Conservation (phyloP, 75 land plant genomes). For the Cunninghamia lanceolata region DNA sequence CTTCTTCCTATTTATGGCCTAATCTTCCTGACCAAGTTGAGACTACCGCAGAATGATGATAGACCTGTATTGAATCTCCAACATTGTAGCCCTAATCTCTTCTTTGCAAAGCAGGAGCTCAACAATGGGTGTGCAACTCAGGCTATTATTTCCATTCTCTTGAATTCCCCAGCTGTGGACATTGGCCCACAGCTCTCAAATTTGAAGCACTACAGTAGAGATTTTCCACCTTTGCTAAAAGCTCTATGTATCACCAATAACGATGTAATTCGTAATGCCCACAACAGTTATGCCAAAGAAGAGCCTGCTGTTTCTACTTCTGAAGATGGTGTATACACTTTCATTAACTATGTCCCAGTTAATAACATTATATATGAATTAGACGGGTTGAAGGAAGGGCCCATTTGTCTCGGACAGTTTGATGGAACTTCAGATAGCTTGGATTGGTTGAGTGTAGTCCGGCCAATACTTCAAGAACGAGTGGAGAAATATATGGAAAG, state of each 20-base stretch:
- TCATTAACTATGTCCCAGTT: constrained; percentile 91
- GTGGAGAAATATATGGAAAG: constrained; percentile 37
- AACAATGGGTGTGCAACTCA: constrained; percentile 37
- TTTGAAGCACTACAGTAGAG: too few relatives aligned
- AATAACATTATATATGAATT: constrained; percentile 89
- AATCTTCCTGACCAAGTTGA: constrained; percentile 94
- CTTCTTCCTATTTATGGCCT: constrained; percentile 89
- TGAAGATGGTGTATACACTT: constrained; percentile 56
- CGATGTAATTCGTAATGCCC: constrained; percentile 91
- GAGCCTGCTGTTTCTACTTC: constrained; percentile 77
- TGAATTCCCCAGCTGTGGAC: too few relatives aligned
- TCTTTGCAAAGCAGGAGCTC: constrained; percentile 92
- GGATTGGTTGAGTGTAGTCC: constrained; percentile 25
- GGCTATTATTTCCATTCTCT: too few relatives aligned
- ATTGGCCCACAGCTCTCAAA: too few relatives aligned
- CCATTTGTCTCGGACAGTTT: constrained; percentile 80
- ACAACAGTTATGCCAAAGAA: constrained; percentile 92
- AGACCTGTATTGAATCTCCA: constrained; percentile 51
- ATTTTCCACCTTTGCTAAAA: constrained; percentile 87
- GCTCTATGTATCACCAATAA: constrained; percentile 90
- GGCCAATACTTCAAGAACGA: too few relatives aligned
- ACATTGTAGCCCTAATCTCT: constrained; percentile 75
- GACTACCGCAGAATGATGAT: constrained; percentile 84
- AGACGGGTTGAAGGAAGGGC: constrained; percentile 23
- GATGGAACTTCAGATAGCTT: constrained; percentile 31